Conservation (phyloP, 2,329 filamentous ascomycete species). For the Epichloe amarillans region DNA sequence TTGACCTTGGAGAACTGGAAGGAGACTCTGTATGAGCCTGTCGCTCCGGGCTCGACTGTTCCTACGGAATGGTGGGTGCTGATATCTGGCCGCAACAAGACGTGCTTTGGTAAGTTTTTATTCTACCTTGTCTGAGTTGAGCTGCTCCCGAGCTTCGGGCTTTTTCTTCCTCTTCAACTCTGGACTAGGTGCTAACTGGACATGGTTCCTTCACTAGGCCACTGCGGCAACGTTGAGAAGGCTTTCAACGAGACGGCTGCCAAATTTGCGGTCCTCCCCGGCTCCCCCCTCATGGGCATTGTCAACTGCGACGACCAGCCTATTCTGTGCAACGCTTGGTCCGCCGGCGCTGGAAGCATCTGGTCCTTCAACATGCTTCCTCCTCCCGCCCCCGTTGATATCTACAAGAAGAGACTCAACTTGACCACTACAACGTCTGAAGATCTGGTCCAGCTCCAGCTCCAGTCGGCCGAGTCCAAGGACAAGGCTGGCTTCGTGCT, state of each 20-base stretch:
- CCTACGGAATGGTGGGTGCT: conserved; percentile 69
- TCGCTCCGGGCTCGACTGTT: conserved; percentile 42
- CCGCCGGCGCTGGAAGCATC: conserved; percentile 47
- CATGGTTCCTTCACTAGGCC: conserved; percentile 29
- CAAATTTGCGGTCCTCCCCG: conserved; percentile 47
- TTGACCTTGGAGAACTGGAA: conserved; percentile 61
- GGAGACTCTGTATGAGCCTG: conserved; percentile 48
- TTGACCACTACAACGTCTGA: conserved; percentile 52
- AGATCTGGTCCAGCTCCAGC: conserved; percentile 44
- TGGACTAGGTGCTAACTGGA: not conserved
- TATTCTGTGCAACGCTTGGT: conserved; percentile 65
- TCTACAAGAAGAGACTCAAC: conserved; percentile 56
- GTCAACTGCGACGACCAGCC: conserved; percentile 64
- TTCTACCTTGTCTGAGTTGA: not conserved
- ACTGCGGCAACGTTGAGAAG: conserved; percentile 49
- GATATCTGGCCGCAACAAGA: conserved; percentile 64
- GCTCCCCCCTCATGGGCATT: conserved; percentile 52
- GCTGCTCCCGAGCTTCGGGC: no score
- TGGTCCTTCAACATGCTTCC: conserved; percentile 58
- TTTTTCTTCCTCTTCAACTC: not conserved
- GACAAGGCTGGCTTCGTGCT: conserved; percentile 37
- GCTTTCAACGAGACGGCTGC: conserved; percentile 54
- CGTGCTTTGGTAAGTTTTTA: conserved; percentile 48
- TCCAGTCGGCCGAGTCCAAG: conserved; percentile 38
- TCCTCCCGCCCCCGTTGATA: conserved; percentile 46